Conservation (phyloP, 1,139 yeast genomes). For the Kodamaea fungicola region DNA sequence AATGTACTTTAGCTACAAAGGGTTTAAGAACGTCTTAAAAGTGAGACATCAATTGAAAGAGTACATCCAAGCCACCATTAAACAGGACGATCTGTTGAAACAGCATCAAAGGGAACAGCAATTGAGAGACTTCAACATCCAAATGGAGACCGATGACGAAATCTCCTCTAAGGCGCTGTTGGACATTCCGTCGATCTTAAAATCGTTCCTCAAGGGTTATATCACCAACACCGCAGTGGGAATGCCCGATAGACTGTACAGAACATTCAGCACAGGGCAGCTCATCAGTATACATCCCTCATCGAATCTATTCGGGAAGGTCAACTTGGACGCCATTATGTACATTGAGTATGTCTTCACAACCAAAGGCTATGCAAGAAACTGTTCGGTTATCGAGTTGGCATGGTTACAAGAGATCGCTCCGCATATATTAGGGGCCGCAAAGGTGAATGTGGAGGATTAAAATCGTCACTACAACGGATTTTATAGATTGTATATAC, state of each 20-base stretch:
- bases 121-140: constrained; percentile 24
- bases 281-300: constrained; percentile 89
- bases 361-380: constrained; percentile 88
- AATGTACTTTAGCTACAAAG: constrained; percentile 70
- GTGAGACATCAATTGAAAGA: constrained; percentile 73
- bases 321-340: constrained; percentile 82
- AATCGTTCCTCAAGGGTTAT: constrained; percentile 78
- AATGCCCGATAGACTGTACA: constrained; percentile 89
- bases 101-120: constrained; percentile 26
- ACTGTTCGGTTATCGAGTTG: constrained; percentile 77
- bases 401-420: constrained; percentile 87
- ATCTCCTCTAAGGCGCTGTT: constrained; percentile 23
- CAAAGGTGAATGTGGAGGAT: constrained; percentile 28
- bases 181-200: constrained; percentile 61
- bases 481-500: too few species aligned
- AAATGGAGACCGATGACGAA: constrained; percentile 17
- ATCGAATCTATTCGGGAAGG: constrained; percentile 76
- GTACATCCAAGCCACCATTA: constrained; percentile 56
- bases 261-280: constrained; percentile 80
- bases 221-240: constrained; percentile 88
- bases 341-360: constrained; percentile 94
- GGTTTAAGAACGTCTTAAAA: constrained; percentile 71
- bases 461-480: constrained; percentile 3
- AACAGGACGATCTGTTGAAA: constrained; percentile 34
- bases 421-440: constrained; percentile 57